Evolutionary conservation across 2,329 filamentous ascomycete genomes (phyloP), one percentile per base, ranked within the genome.

Genomic region (Cladorrhinum sp.): DNA sequence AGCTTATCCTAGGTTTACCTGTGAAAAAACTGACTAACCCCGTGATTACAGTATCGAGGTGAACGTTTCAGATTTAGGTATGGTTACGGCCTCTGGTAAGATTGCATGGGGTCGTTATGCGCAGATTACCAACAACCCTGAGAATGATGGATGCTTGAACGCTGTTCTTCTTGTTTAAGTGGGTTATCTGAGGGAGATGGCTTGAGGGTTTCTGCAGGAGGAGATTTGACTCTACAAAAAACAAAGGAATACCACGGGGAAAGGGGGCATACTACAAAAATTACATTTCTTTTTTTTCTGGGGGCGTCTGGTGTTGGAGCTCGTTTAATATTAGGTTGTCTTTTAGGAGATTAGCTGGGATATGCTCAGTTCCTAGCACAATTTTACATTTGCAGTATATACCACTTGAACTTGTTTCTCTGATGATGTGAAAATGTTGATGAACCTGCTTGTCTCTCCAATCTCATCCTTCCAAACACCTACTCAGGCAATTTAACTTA

Each of bases 91-190:
- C 1, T 88, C 87, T 64, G 95, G 95, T 64, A 97, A 97, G 78
- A 91, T 96, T 8, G 91, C 93, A 6, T 97, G 93, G 93, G 92
- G 91, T 68, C 83, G 91, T 67, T 95, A 88, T 77, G 90, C 90
- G 7, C 89, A 92, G 75, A 81, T 91, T 49, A 81, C 82, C 22
- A 83, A 82, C 70, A 79, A 78, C 66, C 77, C 77, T 2, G 78
- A 81, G 64, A 71, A 70, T 65, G 70, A 72, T 36, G 70, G 70
- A 7, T 72, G 70, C 50, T 57, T 71, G 55, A 72, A 72, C 36
- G 70, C 69, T 29, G 67, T 72, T 22, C 67, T 72, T 10, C 63
- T 72, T 25, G 65, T 72, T 49, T 70, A 64, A 66, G 10, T n/a
- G n/a, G n/a, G 29, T 55, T 53, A 45, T 16, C 16, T 61, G 36